Base-by-base conservation (phyloP, 2,329 filamentous ascomycete species). In the Botrytis aclada region DNA sequence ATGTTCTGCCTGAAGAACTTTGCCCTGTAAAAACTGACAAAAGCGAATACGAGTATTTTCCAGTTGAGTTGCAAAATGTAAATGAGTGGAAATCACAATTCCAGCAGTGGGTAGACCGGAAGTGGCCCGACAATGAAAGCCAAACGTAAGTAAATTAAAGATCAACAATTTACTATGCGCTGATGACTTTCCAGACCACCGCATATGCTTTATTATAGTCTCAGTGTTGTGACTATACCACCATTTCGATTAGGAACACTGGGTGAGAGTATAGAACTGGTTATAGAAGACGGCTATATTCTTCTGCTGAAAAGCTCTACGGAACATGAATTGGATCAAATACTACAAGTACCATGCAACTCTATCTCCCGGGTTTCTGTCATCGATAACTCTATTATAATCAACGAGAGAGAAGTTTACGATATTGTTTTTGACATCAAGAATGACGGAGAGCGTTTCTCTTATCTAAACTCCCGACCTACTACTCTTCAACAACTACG, bases 31-130 rank as follows among this genome's bases (percentile, higher is more conserved):
- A 73, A 51, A 69, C 73, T 5, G 32, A 75, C 12, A 43, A 70
- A 32, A 56, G 34, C 9, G 6, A 74, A 1, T 78, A 77, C 41
- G 39, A 73, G 4, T 29, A 70, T 10, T 80, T 80, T 45, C 79
- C 79, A n/a, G 14, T 37, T 22, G 65, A 64, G 2, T 74, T 74
- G 43, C 75, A 77, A 34, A 69, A 25, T 6, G 63, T 72, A 4
- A 51, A n/a, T 61, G 72, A 73, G 12, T 80, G 80, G 80, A 75
- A 74, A 43, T 51, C 64, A 16, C 51, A 32, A 14, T 79, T 80
- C 32, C 73, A 77, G 29, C 18, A 47, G 4, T 80, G 77, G 63
- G n/a, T 80, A 16, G 77, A 79, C 54, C 43, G 71, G 2, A 34
- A 74, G 20, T 73, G 69, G 39, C 39, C 64, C 37, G 58, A 65